Evolutionary conservation across 2,329 filamentous ascomycete species (phyloP).

Genomic region (Phialemonium atrogriseum): DNA sequence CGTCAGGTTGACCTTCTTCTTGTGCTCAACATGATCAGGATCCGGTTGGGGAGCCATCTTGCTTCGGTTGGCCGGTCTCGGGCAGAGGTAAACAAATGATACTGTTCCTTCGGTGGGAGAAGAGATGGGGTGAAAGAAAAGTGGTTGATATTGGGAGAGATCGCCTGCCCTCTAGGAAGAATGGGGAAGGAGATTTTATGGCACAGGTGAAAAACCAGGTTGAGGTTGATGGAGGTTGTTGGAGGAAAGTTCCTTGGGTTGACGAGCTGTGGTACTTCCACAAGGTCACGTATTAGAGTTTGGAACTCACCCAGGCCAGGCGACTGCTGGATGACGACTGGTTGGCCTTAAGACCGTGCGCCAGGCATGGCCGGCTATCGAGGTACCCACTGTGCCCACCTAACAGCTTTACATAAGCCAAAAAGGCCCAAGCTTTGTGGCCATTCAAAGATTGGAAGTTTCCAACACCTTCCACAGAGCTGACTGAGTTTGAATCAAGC

Average conservation of each 20-base stretch:
- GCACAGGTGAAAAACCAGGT: conserved; percentile 4
- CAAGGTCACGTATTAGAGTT: conserved; percentile 3
- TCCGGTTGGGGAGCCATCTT: conserved; percentile 63
- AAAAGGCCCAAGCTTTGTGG: conserved; percentile 11
- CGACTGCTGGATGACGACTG: conserved; percentile 7
- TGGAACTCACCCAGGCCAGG: conserved; percentile 4
- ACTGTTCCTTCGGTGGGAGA: too few relatives aligned
- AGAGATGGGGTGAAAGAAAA: background rate
- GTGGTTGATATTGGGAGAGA: background rate
- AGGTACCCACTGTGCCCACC: conserved; percentile 11
- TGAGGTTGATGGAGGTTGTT: conserved; percentile 2
- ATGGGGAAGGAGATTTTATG: conserved; percentile 5
- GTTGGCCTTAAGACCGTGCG: conserved; percentile 5
- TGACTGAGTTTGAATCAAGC: conserved; percentile 7
- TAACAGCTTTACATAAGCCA: conserved; percentile 11
- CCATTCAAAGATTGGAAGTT: conserved; percentile 10
- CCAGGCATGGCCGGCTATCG: background rate
- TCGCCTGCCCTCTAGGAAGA: conserved; percentile 6
- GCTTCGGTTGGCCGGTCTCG: conserved; percentile 15
- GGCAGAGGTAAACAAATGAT: background rate
- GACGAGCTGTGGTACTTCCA: conserved; percentile 3
- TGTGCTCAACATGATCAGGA: conserved; percentile 49
- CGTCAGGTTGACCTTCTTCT: conserved; percentile 79
- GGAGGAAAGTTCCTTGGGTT: conserved; percentile 3
- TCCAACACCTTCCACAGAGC: conserved; percentile 14